Percentiles rank a stretch among this genome's conserved stretches.
Conservation (phyloP, 345 rosid genomes). For the Moringa oleifera region DNA sequence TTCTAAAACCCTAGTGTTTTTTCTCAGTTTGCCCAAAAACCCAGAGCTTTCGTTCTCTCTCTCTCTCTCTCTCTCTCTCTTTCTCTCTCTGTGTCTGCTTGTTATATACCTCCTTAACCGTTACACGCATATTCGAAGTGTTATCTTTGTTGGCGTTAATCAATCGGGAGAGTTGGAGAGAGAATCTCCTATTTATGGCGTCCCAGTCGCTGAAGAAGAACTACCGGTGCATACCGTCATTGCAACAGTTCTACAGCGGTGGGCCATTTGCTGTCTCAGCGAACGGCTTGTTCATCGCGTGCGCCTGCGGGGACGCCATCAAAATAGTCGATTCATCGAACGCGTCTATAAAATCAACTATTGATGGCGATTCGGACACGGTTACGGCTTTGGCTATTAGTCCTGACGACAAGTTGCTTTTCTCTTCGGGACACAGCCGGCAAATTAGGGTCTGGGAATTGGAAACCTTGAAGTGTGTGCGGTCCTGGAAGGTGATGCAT, state of each 20-base stretch:
- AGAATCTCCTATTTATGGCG: constrained; percentile 28
- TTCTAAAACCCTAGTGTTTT: too few species aligned
- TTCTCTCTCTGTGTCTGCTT: too few species aligned
- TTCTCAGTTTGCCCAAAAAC: too few species aligned
- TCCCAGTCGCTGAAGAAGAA: constrained; percentile 52
- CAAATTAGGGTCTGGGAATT: constrained; percentile 92
- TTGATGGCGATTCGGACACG: constrained; percentile 64
- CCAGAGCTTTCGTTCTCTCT: too few species aligned
- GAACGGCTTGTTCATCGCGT: constrained; percentile 70
- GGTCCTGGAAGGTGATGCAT: constrained; percentile 79
- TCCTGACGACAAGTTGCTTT: constrained; percentile 73
- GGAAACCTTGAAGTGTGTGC: constrained; percentile 62
- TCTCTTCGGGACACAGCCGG: constrained; percentile 88
- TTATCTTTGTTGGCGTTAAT: too few species aligned
- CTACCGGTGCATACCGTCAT: constrained; percentile 56
- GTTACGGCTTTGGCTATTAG: constrained; percentile 77
- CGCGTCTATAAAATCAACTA: constrained; percentile 49
- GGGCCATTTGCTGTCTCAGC: constrained; percentile 81
- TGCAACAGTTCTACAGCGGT: constrained; percentile 87
- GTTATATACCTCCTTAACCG: too few species aligned
- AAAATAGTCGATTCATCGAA: constrained; percentile 66
- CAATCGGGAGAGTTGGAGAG: too few species aligned
- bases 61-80: too few species aligned
- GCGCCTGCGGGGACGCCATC: constrained; percentile 68
- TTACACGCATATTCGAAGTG: too few species aligned